phyloP scores from a whole-genome alignment of 78 protist species.

The Thecamonas trahens region DNA sequence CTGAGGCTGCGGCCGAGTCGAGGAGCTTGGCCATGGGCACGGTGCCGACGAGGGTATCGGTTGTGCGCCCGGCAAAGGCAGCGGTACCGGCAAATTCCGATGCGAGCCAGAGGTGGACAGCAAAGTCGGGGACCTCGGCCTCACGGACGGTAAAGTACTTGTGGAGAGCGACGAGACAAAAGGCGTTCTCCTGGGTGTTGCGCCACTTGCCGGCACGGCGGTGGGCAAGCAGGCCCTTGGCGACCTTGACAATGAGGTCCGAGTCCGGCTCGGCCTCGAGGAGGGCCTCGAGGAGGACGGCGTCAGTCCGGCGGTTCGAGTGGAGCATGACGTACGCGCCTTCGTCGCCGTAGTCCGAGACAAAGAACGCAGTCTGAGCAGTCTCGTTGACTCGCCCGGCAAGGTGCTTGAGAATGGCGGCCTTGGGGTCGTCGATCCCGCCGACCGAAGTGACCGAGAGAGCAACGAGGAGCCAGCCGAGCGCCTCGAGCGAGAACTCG shows the following conservation, averaged over 20 bases:
- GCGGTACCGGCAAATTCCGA: not conserved
- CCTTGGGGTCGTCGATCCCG: too few species aligned
- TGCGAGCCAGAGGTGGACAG: not conserved
- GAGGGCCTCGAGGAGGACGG: conserved; percentile 9
- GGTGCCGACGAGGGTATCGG: too few species aligned
- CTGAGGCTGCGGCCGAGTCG: too few species aligned
- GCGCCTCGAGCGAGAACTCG: too few species aligned
- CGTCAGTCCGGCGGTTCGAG: conserved; percentile 10
- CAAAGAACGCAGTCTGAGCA: too few species aligned
- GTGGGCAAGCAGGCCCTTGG: conserved; percentile 5
- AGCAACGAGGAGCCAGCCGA: too few species aligned
- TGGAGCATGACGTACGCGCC: conserved; percentile 11
- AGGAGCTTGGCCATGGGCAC: too few species aligned
- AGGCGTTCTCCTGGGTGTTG: conserved; percentile 6
- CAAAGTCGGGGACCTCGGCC: conserved; percentile 4
- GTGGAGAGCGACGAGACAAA: not conserved
- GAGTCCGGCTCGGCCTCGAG: conserved; percentile 6
- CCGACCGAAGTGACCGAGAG: too few species aligned
- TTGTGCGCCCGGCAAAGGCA: not conserved
- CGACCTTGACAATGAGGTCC: not conserved
- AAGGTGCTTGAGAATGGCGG: too few species aligned
- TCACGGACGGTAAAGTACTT: conserved; percentile 2
- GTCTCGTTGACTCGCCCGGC: too few species aligned
- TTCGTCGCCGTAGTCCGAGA: too few species aligned
- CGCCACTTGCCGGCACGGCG: not conserved